Evolutionary conservation across 768 basidiomycete genomes (phyloP).

Genomic region (Mycena venus): DNA sequence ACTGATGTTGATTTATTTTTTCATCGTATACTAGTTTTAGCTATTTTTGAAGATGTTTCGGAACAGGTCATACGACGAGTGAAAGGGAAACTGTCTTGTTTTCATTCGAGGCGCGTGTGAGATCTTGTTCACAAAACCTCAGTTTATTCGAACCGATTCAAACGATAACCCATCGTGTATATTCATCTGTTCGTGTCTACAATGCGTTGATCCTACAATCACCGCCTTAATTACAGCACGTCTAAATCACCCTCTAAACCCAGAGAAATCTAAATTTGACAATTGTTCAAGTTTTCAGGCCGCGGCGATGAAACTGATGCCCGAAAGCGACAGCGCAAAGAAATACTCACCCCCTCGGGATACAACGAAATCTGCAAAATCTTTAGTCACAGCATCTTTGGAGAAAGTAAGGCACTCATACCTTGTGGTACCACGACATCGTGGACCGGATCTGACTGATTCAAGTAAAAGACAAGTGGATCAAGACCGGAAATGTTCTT

Average conservation of each 20-base stretch:
- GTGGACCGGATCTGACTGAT: slow-evolving; percentile 20
- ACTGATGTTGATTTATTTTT: too few species aligned
- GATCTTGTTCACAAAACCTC: too few species aligned
- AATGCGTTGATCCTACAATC: too few species aligned
- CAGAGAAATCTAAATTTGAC: not conserved
- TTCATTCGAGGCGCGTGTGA: too few species aligned
- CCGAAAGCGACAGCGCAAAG: slow-evolving; percentile 27
- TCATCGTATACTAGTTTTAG: too few species aligned
- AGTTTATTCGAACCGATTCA: too few species aligned
- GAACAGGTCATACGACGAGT: too few species aligned
- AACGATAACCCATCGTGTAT: too few species aligned
- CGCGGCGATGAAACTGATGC: slow-evolving; percentile 14
- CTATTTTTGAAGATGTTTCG: too few species aligned
- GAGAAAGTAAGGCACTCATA: not conserved
- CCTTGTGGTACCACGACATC: slow-evolving; percentile 21
- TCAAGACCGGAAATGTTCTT: slow-evolving; percentile 29
- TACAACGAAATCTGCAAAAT: slow-evolving; percentile 16
- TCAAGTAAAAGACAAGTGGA: slow-evolving; percentile 13
- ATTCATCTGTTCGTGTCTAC: too few species aligned
- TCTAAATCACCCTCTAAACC: not conserved
- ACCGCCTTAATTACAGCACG: not conserved
- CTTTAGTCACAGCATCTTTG: not conserved
- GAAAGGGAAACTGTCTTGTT: too few species aligned
- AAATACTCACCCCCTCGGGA: slow-evolving; percentile 31
- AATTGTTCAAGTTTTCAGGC: not conserved